These are phyloP conservation scores for Nitzschia sp. DNA, from an alignment of 108 stramenopile species.

Conservation along the genomic window DNA sequence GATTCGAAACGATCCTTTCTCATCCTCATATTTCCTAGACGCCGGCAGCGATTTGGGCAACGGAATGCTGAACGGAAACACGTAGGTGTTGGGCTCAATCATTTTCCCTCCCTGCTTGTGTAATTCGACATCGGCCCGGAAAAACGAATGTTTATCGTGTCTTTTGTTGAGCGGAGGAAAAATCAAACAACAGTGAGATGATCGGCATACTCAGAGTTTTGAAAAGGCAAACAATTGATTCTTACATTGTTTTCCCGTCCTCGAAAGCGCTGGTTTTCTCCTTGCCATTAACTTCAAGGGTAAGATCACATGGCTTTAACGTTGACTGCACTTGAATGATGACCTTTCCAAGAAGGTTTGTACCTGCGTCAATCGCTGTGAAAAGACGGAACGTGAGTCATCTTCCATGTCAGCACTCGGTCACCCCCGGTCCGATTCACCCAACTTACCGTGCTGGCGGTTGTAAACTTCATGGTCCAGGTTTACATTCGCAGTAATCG, in stretches of 20 bases:
- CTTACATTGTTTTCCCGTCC: conserved; percentile 6
- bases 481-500: conserved; percentile 10
- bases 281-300: conserved; percentile 16
- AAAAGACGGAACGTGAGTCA: background rate
- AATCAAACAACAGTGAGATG: conserved; percentile 8
- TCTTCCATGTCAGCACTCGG: background rate
- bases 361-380: conserved; percentile 26
- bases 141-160: conserved; percentile 9
- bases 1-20: conserved; percentile 12
- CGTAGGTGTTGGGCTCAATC: conserved; percentile 3
- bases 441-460: conserved; percentile 5
- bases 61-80: conserved; percentile 22
- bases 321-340: conserved; percentile 17
- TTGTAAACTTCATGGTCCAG: conserved; percentile 18
- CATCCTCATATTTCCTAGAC: conserved; percentile 1
- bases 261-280: conserved; percentile 5
- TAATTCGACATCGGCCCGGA: conserved; percentile 1
- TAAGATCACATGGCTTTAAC: conserved; percentile 2
- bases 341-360: conserved; percentile 15
- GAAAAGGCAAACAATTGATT: too few relatives aligned
- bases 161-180: background rate
- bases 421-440: background rate
- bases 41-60: conserved; percentile 24
- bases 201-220: background rate
- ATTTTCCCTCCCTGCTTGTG: background rate